A percentile compares a stretch with the other conserved stretches of the same genome.
Evolutionary conservation across 768 basidiomycete genomes (phyloP).

Genomic region (Podaxis sp.): DNA sequence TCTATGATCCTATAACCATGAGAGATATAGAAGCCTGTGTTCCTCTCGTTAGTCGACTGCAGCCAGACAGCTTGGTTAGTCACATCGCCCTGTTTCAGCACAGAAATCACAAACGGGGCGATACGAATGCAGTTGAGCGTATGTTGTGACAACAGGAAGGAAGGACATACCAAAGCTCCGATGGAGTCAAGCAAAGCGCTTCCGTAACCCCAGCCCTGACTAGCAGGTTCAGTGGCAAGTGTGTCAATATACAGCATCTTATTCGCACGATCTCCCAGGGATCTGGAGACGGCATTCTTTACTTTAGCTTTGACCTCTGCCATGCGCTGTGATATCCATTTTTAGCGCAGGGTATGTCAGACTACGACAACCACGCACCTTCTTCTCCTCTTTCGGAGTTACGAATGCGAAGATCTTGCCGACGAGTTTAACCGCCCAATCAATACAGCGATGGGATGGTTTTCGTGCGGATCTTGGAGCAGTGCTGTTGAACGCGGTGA

Average conservation of each 20-base stretch:
- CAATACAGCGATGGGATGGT: not conserved
- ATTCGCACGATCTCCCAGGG: slow-evolving; percentile 21
- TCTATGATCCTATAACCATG: slow-evolving; percentile 27
- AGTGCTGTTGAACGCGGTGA: not conserved
- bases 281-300: slow-evolving; percentile 14
- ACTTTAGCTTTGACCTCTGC: slow-evolving; percentile 19
- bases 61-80: slow-evolving; percentile 21
- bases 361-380: not conserved
- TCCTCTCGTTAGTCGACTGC: slow-evolving; percentile 23
- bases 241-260: slow-evolving; percentile 24
- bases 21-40: slow-evolving; percentile 25
- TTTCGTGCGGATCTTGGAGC: not conserved
- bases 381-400: slow-evolving; percentile 2
- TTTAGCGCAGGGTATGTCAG: not conserved
- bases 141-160: not conserved
- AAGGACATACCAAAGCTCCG: slow-evolving; percentile 21
- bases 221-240: slow-evolving; percentile 20
- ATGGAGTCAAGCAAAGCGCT: slow-evolving; percentile 24
- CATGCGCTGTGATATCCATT: slow-evolving; percentile 18
- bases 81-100: slow-evolving; percentile 22
- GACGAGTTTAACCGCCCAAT: not conserved
- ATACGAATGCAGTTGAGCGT: not conserved
- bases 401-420: not conserved
- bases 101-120: not conserved
- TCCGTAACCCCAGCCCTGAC: slow-evolving; percentile 24